Conservation (phyloP, 306 rosid species). For the Acacia acuminata region DNA sequence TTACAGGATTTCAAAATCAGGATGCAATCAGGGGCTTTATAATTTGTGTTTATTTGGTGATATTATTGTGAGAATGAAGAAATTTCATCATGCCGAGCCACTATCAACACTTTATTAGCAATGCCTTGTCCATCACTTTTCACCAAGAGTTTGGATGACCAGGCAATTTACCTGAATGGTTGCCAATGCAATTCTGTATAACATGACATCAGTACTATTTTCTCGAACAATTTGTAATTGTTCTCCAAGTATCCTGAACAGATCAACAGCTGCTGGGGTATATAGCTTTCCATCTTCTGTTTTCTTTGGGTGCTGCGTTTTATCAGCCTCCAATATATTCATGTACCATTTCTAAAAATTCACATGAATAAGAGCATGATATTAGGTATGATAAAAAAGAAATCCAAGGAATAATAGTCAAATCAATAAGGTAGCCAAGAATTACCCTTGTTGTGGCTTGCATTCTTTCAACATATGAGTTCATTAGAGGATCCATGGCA, state of each 20-base stretch:
- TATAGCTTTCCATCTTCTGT: constrained; percentile 95
- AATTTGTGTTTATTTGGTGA: constrained; percentile 4
- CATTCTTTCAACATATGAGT: constrained; percentile 96
- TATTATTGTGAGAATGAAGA: constrained; percentile 3
- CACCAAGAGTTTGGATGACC: neutral
- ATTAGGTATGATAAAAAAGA: constrained; percentile 19
- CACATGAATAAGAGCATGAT: constrained; percentile 32
- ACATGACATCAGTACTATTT: constrained; percentile 94
- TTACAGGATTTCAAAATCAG: constrained; percentile 1
- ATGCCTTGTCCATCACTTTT: constrained; percentile 12
- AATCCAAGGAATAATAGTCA: constrained; percentile 14
- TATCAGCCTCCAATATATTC: constrained; percentile 97
- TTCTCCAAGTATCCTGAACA: constrained; percentile 97
- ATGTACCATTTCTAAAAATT: constrained; percentile 88
- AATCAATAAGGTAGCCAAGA: constrained; percentile 22
- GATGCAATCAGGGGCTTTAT: constrained; percentile 1
- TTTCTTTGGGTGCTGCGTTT: constrained; percentile 94
- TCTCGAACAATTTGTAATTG: constrained; percentile 98
- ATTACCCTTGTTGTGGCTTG: constrained; percentile 95
- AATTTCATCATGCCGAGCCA: constrained; percentile 17
- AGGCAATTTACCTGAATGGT: constrained; percentile 77
- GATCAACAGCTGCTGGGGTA: constrained; percentile 98
- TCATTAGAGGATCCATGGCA: constrained; percentile 98
- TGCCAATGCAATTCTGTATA: constrained; percentile 91
- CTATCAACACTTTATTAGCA: constrained; percentile 1